Base-by-base conservation (phyloP, 495 filamentous ascomycete species). In the Tetracladium setigerum region DNA sequence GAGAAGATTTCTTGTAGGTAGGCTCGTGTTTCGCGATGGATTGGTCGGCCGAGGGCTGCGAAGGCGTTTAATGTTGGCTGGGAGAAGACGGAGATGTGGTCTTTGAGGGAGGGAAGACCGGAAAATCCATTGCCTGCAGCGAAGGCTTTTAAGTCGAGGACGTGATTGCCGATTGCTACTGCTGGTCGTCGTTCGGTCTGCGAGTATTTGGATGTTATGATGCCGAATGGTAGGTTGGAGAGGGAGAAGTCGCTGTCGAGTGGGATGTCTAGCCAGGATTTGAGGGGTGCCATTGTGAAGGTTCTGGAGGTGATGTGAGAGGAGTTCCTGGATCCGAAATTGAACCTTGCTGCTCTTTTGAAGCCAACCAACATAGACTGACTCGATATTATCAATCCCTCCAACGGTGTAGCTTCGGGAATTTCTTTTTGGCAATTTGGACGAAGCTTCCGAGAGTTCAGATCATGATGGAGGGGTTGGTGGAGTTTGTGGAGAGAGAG, bases 181-280 rank as follows among this genome's bases (percentile, higher is more conserved):
- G 86, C 90, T 8, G 78, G 73, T 22, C 81, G 83, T 15, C 52
- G 47, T 22, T 52, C 42, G 4, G 74, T 81, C 30, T 68, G 63
- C 2, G 70, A 62, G 50, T 76, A 65, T 13, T 65, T 57, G 2
- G 71, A 50, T 0, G 82, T 82, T 60, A 95, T 85, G 63, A 95
- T 89, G 52, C 91, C 91, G 63, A 97, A 95, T 13, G 91, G 91
- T 50, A 97, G 83, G 64, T 97, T 95, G 54, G 81, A 73, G 38
- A 97, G 69, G 12, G 89, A 92, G 67, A 97, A 97, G 47, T 79
- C 78, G 38, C 78, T 82, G 53, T 70, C 69, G 38, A 69, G 58
- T 35, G 81, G 76, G 44, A 89, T 82, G 31, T 71, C 61, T 32
- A 89, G 67, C 84, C 84, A 88, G 47, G 72, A 76, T 34, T 47